These are phyloP conservation scores for Phytomonas francai DNA, from an alignment of 208 protist species.

Conservation along the genomic window DNA sequence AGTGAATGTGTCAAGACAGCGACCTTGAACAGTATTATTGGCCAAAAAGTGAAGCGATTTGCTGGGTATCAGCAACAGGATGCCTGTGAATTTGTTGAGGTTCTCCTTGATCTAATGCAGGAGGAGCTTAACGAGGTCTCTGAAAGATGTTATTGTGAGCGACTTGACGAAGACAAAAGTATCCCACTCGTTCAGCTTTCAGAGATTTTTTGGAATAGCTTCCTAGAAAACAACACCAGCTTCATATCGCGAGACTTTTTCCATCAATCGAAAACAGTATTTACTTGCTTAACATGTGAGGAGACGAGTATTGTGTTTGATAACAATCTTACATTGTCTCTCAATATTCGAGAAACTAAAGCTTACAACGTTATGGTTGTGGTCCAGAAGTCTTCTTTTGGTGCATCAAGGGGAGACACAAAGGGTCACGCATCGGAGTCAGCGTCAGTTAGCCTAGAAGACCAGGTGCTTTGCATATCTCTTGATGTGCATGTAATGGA, in stretches of 20 bases:
- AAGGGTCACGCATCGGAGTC: background rate
- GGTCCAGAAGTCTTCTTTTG: background rate
- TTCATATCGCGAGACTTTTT: conserved; percentile 75
- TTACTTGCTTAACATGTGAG: conserved; percentile 57
- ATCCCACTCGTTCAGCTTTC: conserved; percentile 66
- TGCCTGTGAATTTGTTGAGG: conserved; percentile 83
- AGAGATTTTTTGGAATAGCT: conserved; percentile 82
- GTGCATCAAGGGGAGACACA: background rate
- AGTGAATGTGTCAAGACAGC: conserved; percentile 32
- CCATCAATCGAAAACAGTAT: conserved; percentile 65
- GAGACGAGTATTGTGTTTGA: conserved; percentile 65
- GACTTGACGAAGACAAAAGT: conserved; percentile 51
- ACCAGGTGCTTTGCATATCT: background rate
- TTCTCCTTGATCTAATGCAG: conserved; percentile 82
- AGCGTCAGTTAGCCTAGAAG: background rate
- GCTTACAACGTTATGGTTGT: background rate
- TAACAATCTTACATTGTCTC: conserved; percentile 60
- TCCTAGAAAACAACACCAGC: conserved; percentile 69
- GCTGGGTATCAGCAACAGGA: conserved; percentile 79
- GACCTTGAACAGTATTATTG: conserved; percentile 53
- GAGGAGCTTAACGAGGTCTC: conserved; percentile 86
- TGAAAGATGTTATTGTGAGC: conserved; percentile 78
- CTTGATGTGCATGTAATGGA: background rate
- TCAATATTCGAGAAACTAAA: conserved; percentile 34
- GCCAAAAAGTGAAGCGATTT: conserved; percentile 44